Percentiles rank a stretch among this genome's conserved stretches.
Evolutionary conservation across 176 grass and related monocot genomes (phyloP).

Genomic region (Eragrostis nindensis): DNA sequence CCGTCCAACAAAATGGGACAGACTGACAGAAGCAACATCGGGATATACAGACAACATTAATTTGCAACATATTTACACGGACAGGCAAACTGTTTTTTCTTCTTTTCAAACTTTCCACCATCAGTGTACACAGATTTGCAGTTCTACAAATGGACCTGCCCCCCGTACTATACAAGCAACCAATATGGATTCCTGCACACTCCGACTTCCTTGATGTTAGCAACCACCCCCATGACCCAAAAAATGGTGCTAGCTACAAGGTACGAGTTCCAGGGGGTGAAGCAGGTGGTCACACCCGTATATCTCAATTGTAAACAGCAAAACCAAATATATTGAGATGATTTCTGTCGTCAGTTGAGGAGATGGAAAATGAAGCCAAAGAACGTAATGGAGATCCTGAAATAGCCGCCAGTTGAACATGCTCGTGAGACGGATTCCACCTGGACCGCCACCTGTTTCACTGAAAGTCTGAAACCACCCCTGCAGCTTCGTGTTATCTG

Average conservation of each 20-base stretch:
- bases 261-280: background rate
- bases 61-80: too few relatives aligned
- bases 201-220: background rate
- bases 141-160: background rate
- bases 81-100: background rate
- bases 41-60: background rate
- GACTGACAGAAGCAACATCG: background rate
- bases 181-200: background rate
- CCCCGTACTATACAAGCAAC: conserved; percentile 38
- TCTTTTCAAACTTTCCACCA: background rate
- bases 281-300: conserved; percentile 14
- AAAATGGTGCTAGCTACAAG: background rate
- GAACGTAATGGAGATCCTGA: background rate
- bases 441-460: background rate
- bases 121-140: background rate
- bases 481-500: conserved; percentile 47
- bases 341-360: background rate
- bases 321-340: background rate
- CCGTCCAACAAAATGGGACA: too few relatives aligned
- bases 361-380: conserved; percentile 8
- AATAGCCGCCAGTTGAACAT: background rate
- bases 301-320: background rate
- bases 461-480: background rate
- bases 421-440: background rate
- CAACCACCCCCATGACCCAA: conserved; percentile 20